These are phyloP conservation scores for Thielaviopsis populi DNA, from an alignment of 2,329 filamentous ascomycete genomes.

Conservation along the genomic window DNA sequence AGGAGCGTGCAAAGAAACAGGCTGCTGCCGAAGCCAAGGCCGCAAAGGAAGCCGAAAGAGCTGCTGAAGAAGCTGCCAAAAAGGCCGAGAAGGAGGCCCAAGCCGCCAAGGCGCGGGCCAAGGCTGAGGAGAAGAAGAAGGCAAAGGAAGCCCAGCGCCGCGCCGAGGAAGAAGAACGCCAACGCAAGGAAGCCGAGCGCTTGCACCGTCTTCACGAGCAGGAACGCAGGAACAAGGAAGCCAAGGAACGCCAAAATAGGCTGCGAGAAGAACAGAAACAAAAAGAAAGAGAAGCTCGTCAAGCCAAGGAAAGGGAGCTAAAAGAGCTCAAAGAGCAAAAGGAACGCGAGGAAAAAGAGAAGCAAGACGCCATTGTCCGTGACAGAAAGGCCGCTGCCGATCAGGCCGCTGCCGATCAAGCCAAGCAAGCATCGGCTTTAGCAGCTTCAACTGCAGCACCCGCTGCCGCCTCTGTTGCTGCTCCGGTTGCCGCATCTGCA, in stretches of 20 bases:
- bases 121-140: constrained; percentile 77
- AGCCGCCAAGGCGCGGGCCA: constrained; percentile 63
- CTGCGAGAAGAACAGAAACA: constrained; percentile 69
- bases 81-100: constrained; percentile 64
- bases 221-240: constrained; percentile 53
- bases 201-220: constrained; percentile 67
- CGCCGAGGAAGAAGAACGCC: constrained; percentile 75
- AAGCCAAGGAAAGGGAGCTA: constrained; percentile 49
- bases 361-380: neutral
- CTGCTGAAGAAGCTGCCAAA: constrained; percentile 66
- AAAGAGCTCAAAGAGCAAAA: constrained; percentile 34
- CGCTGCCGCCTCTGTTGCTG: neutral
- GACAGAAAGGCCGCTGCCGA: constrained; percentile 2
- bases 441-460: neutral
- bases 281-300: constrained; percentile 62
- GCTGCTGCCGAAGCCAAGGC: constrained; percentile 83
- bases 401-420: neutral
- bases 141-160: constrained; percentile 85
- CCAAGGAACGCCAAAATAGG: constrained; percentile 62
- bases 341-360: constrained; percentile 20
- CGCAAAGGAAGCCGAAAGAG: constrained; percentile 73
- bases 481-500: neutral
- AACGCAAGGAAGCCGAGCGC: constrained; percentile 73
- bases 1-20: constrained; percentile 76
- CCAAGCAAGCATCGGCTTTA: neutral